Conservation (phyloP, 139 green algal species). For the Chlamydomonas incerta region DNA sequence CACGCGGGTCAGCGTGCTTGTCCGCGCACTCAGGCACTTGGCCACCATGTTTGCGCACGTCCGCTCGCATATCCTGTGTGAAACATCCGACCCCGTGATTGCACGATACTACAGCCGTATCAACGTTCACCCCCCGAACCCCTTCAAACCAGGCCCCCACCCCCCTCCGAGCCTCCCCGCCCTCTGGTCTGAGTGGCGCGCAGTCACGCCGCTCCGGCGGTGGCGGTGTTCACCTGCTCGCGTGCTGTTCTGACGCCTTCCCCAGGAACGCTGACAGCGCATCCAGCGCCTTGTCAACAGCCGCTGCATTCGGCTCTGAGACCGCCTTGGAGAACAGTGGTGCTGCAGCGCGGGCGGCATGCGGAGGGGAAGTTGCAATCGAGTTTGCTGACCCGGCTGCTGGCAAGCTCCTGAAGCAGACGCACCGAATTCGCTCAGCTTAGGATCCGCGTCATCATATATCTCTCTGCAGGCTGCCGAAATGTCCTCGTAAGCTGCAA, state of each 20-base stretch:
- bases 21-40: conserved; percentile 88
- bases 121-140: too few species aligned
- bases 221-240: conserved; percentile 63
- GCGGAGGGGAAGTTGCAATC: background rate
- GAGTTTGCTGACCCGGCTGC: background rate
- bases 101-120: too few species aligned
- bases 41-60: conserved; percentile 70
- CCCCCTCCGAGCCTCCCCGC: too few species aligned
- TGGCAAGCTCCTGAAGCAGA: background rate
- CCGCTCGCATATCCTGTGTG: conserved; percentile 72
- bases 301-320: conserved; percentile 89
- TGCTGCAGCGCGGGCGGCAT: conserved; percentile 58
- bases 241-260: conserved; percentile 68
- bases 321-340: conserved; percentile 85
- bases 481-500: conserved; percentile 85
- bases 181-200: too few species aligned
- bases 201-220: too few species aligned
- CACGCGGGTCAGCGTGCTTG: conserved; percentile 79
- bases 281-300: conserved; percentile 93
- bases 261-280: conserved; percentile 72
- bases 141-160: too few species aligned
- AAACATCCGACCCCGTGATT: too few species aligned
- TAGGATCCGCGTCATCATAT: conserved; percentile 71
- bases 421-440: conserved; percentile 78
- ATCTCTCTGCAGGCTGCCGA: conserved; percentile 62